Conservation (phyloP, 2,329 filamentous ascomycete species). For the Curvularia spicifera region DNA sequence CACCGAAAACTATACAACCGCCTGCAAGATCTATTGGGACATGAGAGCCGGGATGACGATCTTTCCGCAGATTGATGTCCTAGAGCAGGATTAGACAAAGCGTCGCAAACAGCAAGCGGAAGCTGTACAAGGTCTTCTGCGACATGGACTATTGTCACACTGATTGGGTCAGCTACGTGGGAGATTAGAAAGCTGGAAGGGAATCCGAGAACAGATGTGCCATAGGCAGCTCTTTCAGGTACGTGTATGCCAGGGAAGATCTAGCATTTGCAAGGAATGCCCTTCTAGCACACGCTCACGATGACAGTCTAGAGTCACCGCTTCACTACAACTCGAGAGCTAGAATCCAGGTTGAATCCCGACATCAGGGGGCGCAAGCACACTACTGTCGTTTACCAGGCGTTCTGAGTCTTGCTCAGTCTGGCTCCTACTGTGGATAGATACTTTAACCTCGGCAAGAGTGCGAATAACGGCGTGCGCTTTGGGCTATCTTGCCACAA, state of each 20-base stretch:
- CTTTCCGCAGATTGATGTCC: background rate
- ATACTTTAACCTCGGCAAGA: background rate
- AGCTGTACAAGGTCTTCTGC: background rate
- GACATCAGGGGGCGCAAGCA: background rate
- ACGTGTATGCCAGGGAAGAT: background rate
- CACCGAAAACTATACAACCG: background rate
- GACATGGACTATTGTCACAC: background rate
- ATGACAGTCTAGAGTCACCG: background rate
- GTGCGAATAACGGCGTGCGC: background rate
- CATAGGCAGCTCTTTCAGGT: background rate
- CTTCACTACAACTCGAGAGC: background rate
- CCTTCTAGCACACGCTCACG: background rate
- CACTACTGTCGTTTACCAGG: background rate
- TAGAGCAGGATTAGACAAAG: background rate
- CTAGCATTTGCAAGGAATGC: background rate
- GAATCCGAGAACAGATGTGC: background rate
- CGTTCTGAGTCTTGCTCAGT: background rate
- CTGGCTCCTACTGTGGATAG: background rate
- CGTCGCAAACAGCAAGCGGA: conserved; percentile 1
- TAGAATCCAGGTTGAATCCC: background rate
- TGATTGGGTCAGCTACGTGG: background rate
- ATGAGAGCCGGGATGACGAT: background rate
- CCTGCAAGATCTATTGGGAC: background rate
- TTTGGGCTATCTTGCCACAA: conserved; percentile 3
- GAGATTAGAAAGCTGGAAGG: background rate